Percentiles rank a stretch among this genome's conserved stretches.
Evolutionary conservation across 768 basidiomycete species (phyloP).

Genomic region (Suillus cothurnatus): DNA sequence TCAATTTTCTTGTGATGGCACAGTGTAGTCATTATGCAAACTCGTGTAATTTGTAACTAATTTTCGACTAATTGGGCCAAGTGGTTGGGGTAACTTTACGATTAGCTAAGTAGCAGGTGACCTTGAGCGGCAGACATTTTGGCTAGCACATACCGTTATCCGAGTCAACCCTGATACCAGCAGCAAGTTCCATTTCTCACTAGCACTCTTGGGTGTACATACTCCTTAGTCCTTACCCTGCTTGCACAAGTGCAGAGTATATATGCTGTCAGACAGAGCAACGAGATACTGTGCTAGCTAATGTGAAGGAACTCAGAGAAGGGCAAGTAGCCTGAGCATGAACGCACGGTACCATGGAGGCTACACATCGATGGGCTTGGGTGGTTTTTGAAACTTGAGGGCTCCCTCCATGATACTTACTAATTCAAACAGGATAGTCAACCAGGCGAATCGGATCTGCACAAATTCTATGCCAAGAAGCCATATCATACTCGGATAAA

Average conservation of each 20-base stretch:
- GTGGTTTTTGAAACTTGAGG: not conserved
- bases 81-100: too few species aligned
- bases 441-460: constrained; percentile 42
- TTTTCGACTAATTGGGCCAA: too few species aligned
- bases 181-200: not conserved
- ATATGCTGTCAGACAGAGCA: constrained; percentile 65
- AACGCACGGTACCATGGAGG: constrained; percentile 44
- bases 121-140: too few species aligned
- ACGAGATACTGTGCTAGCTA: constrained; percentile 63
- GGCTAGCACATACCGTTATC: not conserved
- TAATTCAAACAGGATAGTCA: too few species aligned
- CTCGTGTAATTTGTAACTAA: too few species aligned
- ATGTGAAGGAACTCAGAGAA: constrained; percentile 62
- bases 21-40: too few species aligned
- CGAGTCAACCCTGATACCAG: not conserved
- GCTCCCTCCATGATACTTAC: too few species aligned
- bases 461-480: constrained; percentile 93
- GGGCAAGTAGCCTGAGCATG: constrained; percentile 82
- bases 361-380: not conserved
- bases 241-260: constrained; percentile 13
- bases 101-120: too few species aligned
- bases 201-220: not conserved
- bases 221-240: not conserved
- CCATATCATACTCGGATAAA: constrained; percentile 57
- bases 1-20: too few species aligned